Percentiles rank a stretch among this genome's conserved stretches.
These are phyloP conservation scores for Dovyalis caffra DNA, from an alignment of 345 rosid species.

Conservation along the genomic window DNA sequence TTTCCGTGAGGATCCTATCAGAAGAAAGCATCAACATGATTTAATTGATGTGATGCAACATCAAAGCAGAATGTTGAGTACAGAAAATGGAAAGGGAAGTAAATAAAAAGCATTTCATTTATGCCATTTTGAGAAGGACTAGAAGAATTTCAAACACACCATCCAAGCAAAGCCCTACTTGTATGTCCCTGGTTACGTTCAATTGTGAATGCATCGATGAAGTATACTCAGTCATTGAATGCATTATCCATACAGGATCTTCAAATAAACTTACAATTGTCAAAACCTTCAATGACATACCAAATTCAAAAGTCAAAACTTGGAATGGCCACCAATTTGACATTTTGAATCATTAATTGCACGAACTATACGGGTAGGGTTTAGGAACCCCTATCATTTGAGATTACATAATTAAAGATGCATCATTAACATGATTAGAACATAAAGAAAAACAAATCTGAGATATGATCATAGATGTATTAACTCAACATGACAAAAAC, in stretches of 20 bases:
- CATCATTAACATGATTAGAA: not conserved
- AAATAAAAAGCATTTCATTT: not conserved
- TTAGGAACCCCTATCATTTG: not conserved
- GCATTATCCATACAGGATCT: not conserved
- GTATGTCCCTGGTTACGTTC: not conserved
- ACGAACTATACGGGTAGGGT: not conserved
- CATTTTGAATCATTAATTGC: not conserved
- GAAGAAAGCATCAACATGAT: conserved; percentile 8
- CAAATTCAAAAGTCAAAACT: conserved; percentile 6
- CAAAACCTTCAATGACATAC: not conserved
- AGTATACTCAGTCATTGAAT: not conserved
- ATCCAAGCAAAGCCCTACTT: not conserved
- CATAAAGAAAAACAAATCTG: not conserved
- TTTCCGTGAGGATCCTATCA: conserved; percentile 46
- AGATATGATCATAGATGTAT: not conserved
- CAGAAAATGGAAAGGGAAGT: not conserved
- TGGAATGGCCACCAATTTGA: not conserved
- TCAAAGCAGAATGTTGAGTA: not conserved
- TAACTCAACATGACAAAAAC: not conserved
- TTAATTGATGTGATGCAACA: not conserved
- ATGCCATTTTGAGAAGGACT: not conserved
- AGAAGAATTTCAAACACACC: not conserved
- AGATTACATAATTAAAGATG: not conserved
- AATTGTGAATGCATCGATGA: not conserved
- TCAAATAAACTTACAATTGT: not conserved